A percentile compares a stretch with the other conserved stretches of the same genome.
Conservation (phyloP, 2,329 filamentous ascomycete species). For the Scytalidium sp. region DNA sequence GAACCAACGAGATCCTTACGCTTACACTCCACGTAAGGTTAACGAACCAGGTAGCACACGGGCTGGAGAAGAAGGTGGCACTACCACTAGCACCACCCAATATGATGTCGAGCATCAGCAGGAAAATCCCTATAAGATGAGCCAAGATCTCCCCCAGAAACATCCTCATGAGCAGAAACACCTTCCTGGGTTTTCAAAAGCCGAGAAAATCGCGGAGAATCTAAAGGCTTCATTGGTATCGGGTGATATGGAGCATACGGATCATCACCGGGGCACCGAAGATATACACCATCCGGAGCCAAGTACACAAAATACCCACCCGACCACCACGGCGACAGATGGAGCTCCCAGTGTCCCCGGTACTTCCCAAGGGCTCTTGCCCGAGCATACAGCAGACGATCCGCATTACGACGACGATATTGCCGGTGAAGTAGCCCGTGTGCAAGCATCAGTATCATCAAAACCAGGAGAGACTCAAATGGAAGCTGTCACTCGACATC, state of each 20-base stretch:
- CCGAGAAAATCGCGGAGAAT: conserved; percentile 12
- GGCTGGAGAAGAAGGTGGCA: not conserved
- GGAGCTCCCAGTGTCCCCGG: not conserved
- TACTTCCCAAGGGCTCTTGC: conserved; percentile 28
- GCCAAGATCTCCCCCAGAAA: not conserved
- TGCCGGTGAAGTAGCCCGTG: conserved; percentile 56
- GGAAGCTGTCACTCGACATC: conserved; percentile 59
- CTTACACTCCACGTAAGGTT: conserved; percentile 11
- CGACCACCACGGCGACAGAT: not conserved
- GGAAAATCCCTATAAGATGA: not conserved
- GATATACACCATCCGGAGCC: not conserved
- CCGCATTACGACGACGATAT: conserved; percentile 64
- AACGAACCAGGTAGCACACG: conserved; percentile 13
- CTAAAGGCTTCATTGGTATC: conserved; percentile 16
- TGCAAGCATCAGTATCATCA: conserved; percentile 54
- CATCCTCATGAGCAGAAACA: not conserved
- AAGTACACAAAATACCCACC: not conserved
- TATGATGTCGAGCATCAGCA: not conserved
- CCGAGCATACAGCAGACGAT: conserved; percentile 54
- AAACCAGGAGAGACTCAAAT: conserved; percentile 49
- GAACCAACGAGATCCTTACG: conserved; percentile 12
- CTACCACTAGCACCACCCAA: not conserved
- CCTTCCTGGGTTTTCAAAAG: not conserved
- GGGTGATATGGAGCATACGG: conserved; percentile 22
- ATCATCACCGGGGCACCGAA: conserved; percentile 1